Conservation (phyloP, 495 filamentous ascomycete species). For the Hypoxylon perforatum region DNA sequence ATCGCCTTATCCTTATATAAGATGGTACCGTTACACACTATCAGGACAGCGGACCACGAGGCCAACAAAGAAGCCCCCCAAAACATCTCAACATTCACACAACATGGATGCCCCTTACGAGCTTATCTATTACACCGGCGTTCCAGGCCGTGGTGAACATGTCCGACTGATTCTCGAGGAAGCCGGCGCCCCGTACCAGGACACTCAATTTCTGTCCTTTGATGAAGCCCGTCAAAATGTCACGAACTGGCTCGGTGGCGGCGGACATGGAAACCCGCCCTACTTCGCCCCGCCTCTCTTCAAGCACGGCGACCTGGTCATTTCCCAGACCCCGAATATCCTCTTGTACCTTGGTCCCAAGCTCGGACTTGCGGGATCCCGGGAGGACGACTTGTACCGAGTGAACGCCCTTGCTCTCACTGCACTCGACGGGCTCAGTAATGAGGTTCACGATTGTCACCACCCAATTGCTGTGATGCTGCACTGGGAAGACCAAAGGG, state of each 20-base stretch:
- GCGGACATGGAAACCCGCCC: conserved; percentile 52
- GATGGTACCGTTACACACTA: no score
- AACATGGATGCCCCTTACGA: conserved; percentile 46
- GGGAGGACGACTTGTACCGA: conserved; percentile 34
- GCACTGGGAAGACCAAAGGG: conserved; percentile 67
- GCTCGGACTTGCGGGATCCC: conserved; percentile 49
- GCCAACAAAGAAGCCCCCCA: no score
- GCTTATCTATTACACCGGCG: conserved; percentile 64
- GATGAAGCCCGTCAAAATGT: not conserved
- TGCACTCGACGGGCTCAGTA: conserved; percentile 62
- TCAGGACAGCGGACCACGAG: no score
- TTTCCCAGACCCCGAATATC: conserved; percentile 64
- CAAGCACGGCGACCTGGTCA: conserved; percentile 51
- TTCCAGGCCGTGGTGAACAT: conserved; percentile 68
- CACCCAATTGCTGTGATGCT: conserved; percentile 58
- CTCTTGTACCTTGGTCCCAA: conserved; percentile 60
- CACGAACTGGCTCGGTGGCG: not conserved
- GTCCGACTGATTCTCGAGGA: conserved; percentile 67
- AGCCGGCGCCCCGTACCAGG: conserved; percentile 58
- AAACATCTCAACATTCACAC: no score
- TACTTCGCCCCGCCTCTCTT: conserved; percentile 62
- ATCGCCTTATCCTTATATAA: no score
- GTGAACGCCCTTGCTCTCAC: conserved; percentile 56
- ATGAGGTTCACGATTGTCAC: conserved; percentile 68
- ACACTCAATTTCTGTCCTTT: conserved; percentile 44